A percentile compares a stretch with the other conserved stretches of the same genome.
These are phyloP conservation scores for Durio zibethinus DNA, from an alignment of 345 rosid genomes.

Conservation along the genomic window DNA sequence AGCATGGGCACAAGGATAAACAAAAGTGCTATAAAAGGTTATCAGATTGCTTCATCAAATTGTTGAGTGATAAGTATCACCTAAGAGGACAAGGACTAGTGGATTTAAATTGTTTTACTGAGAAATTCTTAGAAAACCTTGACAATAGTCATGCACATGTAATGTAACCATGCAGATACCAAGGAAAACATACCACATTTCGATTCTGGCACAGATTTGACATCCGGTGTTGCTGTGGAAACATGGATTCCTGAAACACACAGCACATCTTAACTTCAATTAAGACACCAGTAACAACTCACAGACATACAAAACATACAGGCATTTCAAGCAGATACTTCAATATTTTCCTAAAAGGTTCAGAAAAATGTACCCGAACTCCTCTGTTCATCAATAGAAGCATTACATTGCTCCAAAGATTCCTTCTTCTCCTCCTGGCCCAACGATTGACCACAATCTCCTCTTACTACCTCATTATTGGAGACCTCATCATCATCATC, in stretches of 20 bases:
- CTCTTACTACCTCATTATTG: constrained; percentile 31
- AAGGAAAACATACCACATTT: constrained; percentile 18
- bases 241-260: constrained; percentile 15
- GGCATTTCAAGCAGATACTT: not conserved
- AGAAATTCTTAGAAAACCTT: not conserved
- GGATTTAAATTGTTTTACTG: not conserved
- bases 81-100: not conserved
- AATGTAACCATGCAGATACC: not conserved
- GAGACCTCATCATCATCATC: constrained; percentile 29
- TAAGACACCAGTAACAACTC: constrained; percentile 5
- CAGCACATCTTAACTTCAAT: not conserved
- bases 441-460: constrained; percentile 20
- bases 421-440: constrained; percentile 25
- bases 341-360: not conserved
- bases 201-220: constrained; percentile 17
- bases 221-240: constrained; percentile 15
- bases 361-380: constrained; percentile 39
- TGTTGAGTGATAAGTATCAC: not conserved
- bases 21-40: not conserved
- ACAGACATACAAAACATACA: not conserved
- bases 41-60: not conserved
- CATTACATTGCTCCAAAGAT: constrained; percentile 18
- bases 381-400: constrained; percentile 19
- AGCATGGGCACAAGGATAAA: not conserved
- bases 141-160: not conserved